Base-by-base conservation (phyloP, 176 grass and related monocot species). In the Zea luxurians region DNA sequence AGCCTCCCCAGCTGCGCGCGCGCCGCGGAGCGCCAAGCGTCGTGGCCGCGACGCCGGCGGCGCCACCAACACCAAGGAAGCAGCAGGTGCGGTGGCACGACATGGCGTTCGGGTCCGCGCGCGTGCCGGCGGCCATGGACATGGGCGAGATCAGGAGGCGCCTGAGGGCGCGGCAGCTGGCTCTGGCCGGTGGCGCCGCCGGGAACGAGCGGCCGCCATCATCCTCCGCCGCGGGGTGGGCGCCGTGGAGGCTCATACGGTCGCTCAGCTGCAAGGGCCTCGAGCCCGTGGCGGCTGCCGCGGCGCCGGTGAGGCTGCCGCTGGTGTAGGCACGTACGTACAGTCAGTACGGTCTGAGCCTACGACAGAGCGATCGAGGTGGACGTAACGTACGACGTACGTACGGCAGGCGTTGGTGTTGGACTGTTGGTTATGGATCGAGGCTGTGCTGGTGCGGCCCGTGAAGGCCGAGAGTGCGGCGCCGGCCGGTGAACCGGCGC, bases 221-320 rank as follows among this genome's bases (percentile, higher is more conserved):
- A 3, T 9, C 62, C 47, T 8, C 70, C 2, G 48, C 6, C 10
- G 66, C 48, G 7, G 77, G 50, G 58, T 85, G 85, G 38, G 76
- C 73, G 68, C 83, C 89, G 7, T 96, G 90, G 93, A 86, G 66
- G 61, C 58, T 97, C 79, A 77, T 97, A 18, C 70, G 89, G 44
- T 92, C 87, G 4, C 80, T 97, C 7, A 97, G 90, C 82, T 97
- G 93, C 85, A 84, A 75, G 61, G 93, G 87, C 65, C 37, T 96
- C 34, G 92, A 89, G 82, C 88, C 81, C 74, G 87, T 85, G n/a
- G 85, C 79, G 36, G 86, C 83, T 47, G 74, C 84, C 15, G 54
- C 87, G 37, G 78, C 84, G 61, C 89, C 92, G 8, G 78, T 86
- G 72, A 88, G 83, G 67, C 61, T 94, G 35, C 37, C 82, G 21